Percentiles rank a stretch among this genome's conserved stretches.
Evolutionary conservation across 2,329 filamentous ascomycete species (phyloP).

Genomic region (Capronia epimyces): DNA sequence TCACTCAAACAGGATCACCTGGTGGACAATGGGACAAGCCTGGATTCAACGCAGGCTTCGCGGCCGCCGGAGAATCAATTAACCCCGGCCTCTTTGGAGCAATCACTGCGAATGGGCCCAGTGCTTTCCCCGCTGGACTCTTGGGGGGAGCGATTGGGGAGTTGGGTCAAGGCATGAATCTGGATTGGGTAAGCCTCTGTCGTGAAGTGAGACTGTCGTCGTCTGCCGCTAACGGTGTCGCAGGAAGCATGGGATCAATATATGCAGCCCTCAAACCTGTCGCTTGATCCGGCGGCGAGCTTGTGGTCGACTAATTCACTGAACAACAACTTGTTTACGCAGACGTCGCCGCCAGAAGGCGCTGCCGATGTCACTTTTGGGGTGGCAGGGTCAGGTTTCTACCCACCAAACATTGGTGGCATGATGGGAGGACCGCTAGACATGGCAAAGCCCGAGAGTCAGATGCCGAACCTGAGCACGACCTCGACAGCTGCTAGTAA

Average conservation of each 20-base stretch:
- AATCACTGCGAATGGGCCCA: slow-evolving; percentile 42
- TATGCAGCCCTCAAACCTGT: slow-evolving; percentile 52
- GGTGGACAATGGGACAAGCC: slow-evolving; percentile 31
- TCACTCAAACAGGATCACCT: slow-evolving; percentile 31
- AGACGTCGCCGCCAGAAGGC: slow-evolving; percentile 17
- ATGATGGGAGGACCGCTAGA: slow-evolving; percentile 18
- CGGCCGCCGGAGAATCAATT: slow-evolving; percentile 4
- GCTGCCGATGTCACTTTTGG: slow-evolving; percentile 14
- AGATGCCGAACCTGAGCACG: slow-evolving; percentile 18
- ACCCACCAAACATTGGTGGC: slow-evolving; percentile 13
- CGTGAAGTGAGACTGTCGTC: too few relatives aligned
- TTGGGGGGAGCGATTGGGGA: slow-evolving; percentile 53
- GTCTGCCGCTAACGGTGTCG: slow-evolving; percentile 31
- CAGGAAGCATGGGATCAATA: slow-evolving; percentile 66
- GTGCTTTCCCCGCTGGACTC: slow-evolving; percentile 50
- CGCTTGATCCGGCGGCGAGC: slow-evolving; percentile 38
- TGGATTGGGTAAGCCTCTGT: slow-evolving; percentile 64
- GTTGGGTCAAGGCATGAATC: slow-evolving; percentile 43
- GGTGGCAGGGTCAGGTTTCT: slow-evolving; percentile 13
- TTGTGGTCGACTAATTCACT: slow-evolving; percentile 32
- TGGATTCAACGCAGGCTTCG: slow-evolving; percentile 1
- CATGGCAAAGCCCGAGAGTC: slow-evolving; percentile 13
- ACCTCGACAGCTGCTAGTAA: slow-evolving; percentile 9
- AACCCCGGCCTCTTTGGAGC: slow-evolving; percentile 20
- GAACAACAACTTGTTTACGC: slow-evolving; percentile 23